These are phyloP conservation scores for Lactarius quietus DNA, from an alignment of 768 basidiomycete genomes.

Conservation along the genomic window DNA sequence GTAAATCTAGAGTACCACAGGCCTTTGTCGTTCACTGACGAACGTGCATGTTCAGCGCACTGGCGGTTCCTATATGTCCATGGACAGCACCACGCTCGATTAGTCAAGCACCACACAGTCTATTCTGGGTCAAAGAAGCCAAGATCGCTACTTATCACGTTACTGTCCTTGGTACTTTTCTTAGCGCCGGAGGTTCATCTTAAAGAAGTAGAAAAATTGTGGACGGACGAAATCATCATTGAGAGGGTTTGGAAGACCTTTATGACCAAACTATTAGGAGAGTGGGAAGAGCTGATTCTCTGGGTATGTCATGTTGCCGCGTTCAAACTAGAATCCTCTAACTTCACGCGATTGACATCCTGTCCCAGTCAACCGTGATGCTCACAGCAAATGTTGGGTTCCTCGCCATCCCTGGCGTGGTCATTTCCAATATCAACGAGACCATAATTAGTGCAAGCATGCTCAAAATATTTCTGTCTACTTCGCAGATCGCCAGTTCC, in stretches of 20 bases:
- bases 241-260: neutral
- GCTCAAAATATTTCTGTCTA: neutral
- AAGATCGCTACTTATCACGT: neutral
- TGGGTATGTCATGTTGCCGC: no score
- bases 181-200: conserved; percentile 3
- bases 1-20: neutral
- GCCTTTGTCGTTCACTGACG: neutral
- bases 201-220: neutral
- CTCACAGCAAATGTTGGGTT: conserved; percentile 28
- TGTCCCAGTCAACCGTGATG: conserved; percentile 31
- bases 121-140: no score
- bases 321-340: neutral
- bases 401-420: conserved; percentile 33
- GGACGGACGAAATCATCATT: conserved; percentile 2
- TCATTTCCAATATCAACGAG: neutral
- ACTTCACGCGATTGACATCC: neutral
- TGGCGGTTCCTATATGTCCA: neutral
- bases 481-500: conserved; percentile 40
- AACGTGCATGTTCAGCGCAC: neutral
- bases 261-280: neutral
- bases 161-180: neutral
- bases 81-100: neutral
- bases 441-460: neutral
- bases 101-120: neutral
- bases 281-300: conserved; percentile 1